Conservation (phyloP, 345 rosid species). For the Populus euphratica region DNA sequence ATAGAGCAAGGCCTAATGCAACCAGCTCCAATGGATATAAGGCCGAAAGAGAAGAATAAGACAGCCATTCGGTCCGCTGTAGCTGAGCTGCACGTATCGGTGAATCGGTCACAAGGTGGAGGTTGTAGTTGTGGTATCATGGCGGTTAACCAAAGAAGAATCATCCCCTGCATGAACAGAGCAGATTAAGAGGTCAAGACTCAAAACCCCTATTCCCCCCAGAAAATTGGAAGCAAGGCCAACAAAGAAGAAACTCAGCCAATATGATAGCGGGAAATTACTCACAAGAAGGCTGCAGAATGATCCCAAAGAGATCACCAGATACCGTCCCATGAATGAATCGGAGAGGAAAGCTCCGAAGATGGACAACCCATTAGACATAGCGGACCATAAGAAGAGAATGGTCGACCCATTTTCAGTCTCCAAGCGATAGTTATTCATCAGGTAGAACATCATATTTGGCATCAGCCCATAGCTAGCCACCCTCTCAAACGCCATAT, state of each 20-base stretch:
- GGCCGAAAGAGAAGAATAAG: constrained; percentile 26
- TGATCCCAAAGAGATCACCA: constrained; percentile 32
- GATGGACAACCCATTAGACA: no score
- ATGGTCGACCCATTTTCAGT: no score
- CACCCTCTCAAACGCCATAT: no score
- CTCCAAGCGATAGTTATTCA: no score
- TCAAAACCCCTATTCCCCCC: background rate
- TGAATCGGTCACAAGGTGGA: constrained; percentile 26
- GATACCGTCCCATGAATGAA: constrained; percentile 57
- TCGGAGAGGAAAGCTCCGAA: constrained; percentile 27
- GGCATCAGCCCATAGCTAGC: no score
- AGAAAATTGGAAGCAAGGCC: background rate
- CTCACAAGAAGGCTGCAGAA: constrained; percentile 56
- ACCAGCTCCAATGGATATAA: constrained; percentile 32
- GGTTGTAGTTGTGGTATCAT: constrained; percentile 29
- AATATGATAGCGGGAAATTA: background rate
- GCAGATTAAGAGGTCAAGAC: background rate
- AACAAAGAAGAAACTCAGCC: background rate
- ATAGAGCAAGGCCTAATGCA: constrained; percentile 32
- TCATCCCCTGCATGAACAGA: constrained; percentile 7
- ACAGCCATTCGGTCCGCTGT: constrained; percentile 11
- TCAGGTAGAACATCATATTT: no score
- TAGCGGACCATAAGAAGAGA: no score
- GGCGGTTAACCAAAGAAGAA: constrained; percentile 40
- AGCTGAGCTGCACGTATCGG: constrained; percentile 20